phyloP scores from a whole-genome alignment of 2,329 filamentous ascomycete genomes.

The Fusarium ramigenum region DNA sequence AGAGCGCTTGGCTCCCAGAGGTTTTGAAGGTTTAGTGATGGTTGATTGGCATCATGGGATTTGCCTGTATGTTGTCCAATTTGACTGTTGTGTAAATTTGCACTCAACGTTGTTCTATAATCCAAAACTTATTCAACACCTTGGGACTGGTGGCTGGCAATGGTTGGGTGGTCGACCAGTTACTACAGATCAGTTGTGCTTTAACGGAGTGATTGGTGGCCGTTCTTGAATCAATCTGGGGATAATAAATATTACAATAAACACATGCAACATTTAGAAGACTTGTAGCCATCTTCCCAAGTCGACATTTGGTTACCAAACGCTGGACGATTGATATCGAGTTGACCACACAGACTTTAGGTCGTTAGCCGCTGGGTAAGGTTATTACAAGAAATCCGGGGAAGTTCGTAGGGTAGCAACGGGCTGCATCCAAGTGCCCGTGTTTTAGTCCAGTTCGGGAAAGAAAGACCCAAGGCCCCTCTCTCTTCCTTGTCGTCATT shows the following conservation, averaged over 20 bases:
- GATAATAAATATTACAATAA: not conserved
- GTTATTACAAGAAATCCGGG: constrained; percentile 26
- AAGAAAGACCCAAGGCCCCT: constrained; percentile 7
- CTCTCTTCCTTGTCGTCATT: constrained; percentile 18
- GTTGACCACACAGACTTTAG: not conserved
- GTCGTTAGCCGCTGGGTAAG: constrained; percentile 21
- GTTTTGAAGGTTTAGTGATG: not conserved
- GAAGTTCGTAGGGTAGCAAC: constrained; percentile 24
- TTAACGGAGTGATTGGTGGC: not conserved
- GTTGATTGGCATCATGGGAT: not conserved
- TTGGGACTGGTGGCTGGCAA: not conserved
- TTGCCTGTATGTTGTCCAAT: not conserved
- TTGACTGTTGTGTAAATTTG: not conserved
- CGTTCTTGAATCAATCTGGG: not conserved
- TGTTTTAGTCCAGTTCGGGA: constrained; percentile 16
- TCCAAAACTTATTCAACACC: too few relatives aligned
- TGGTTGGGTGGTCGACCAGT: not conserved
- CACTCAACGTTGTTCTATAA: too few relatives aligned
- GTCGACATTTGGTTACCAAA: not conserved
- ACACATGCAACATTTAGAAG: not conserved
- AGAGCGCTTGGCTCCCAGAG: not conserved
- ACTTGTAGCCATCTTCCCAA: not conserved
- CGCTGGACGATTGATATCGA: not conserved
- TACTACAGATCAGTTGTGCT: not conserved
- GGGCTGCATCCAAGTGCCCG: constrained; percentile 20